A percentile compares a stretch with the other conserved stretches of the same genome.
phyloP scores from a whole-genome alignment of 1,139 yeast genomes.

The Blastobotrys proliferans region DNA sequence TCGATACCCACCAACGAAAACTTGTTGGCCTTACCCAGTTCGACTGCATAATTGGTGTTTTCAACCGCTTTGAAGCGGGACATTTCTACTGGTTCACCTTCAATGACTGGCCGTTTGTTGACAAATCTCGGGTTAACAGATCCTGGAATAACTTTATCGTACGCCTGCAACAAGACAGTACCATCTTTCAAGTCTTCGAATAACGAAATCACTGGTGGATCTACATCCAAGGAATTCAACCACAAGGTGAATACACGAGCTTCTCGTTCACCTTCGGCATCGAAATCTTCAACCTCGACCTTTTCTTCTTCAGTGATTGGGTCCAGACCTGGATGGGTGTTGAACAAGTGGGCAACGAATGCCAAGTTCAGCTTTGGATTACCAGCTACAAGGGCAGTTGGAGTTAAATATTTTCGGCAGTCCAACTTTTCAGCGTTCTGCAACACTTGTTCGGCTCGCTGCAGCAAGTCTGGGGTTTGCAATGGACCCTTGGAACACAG shows the following conservation, averaged over 20 bases:
- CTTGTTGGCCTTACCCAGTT: slow-evolving; percentile 85
- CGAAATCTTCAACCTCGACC: slow-evolving; percentile 82
- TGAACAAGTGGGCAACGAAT: slow-evolving; percentile 93
- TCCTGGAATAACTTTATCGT: slow-evolving; percentile 93
- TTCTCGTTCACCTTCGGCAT: slow-evolving; percentile 99
- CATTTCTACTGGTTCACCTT: slow-evolving; percentile 54
- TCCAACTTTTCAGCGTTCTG: slow-evolving; percentile 84
- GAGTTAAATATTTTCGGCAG: slow-evolving; percentile 91
- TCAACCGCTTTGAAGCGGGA: slow-evolving; percentile 93
- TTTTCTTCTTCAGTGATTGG: slow-evolving; percentile 91
- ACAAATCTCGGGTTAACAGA: slow-evolving; percentile 76
- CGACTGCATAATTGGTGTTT: slow-evolving; percentile 94
- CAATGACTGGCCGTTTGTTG: slow-evolving; percentile 66
- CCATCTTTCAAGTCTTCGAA: slow-evolving; percentile 97
- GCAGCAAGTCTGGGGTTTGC: slow-evolving; percentile 62
- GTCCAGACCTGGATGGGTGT: slow-evolving; percentile 93
- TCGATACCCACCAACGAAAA: slow-evolving; percentile 97
- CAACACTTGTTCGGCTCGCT: slow-evolving; percentile 84
- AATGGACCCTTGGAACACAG: slow-evolving; percentile 78
- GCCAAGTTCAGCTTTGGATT: slow-evolving; percentile 95
- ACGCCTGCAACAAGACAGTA: slow-evolving; percentile 81
- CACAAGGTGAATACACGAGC: slow-evolving; percentile 97
- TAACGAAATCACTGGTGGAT: slow-evolving; percentile 85
- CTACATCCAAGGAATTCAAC: slow-evolving; percentile 94
- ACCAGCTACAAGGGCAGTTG: slow-evolving; percentile 89